Evolutionary conservation across 2,329 filamentous ascomycete species (phyloP), one percentile per base, ranked within the genome.

Genomic region (Clonostachys rhizophaga): DNA sequence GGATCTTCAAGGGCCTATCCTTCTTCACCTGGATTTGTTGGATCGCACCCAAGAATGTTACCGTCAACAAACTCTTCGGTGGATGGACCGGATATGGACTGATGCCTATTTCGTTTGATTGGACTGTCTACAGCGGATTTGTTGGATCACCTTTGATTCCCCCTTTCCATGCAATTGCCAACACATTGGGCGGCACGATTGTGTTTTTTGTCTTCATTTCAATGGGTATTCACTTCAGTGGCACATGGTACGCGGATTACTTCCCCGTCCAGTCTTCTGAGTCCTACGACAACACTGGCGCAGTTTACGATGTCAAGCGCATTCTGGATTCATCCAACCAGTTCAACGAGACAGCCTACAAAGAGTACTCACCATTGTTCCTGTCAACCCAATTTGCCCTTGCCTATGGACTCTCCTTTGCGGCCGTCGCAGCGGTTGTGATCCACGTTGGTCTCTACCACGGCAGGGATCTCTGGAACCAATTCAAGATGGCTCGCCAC

Each of bases 21-120:
- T 74, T 79, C 53, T 86, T 86, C 55, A 79, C 79, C 35, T 84
- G 79, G 61, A 64, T 79, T 33, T 83, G 79, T 44, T 86, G 70
- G 70, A 77, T 83, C 49, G 77, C 76, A n/a, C 81, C 81, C 9
- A 68, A 83, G 45, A 82, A 74, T 49, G 68, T 78, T 5, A 58
- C 79, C n/a, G 61, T 84, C 51, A 84, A 84, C 59, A 80, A 84
- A 61, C 55, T 84, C n/a, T 83, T 84, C 50, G 81, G 81, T 6
- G 76, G 76, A 4, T 71, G 69, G 52, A 77, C 76, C 13, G 80
- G 81, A 2, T 66, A 83, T 20, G 81, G 79, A 2, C 62, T 84
- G 14, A 71, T 83, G 48, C 80, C 81, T 7, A 73, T 81, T n/a
- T 81, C 78, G 1, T 83, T 84, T 50, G 73, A 76, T 53, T 76